Evolutionary conservation across 1,284 basidiomycete genomes (phyloP).

Genomic region (Ceratobasidium sp.): DNA sequence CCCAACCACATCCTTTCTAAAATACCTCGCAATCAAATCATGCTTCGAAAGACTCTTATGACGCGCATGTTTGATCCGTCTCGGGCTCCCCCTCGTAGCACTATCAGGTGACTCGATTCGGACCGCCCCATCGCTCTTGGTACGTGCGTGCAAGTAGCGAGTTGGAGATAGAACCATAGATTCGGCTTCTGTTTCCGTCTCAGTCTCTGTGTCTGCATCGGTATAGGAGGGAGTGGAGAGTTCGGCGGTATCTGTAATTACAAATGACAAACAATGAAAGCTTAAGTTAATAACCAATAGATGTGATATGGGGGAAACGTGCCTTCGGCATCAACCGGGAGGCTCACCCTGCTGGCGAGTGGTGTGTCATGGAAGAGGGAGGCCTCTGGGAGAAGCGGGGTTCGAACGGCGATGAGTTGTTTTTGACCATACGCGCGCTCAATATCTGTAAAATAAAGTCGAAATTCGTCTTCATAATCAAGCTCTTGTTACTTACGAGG

Average conservation of each 20-base stretch:
- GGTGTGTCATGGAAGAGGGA: background rate
- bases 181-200: slow-evolving; percentile 66
- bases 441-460: slow-evolving; percentile 72
- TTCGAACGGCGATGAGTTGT: slow-evolving; percentile 86
- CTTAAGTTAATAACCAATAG: no score
- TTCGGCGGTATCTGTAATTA: slow-evolving; percentile 49
- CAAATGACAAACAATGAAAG: background rate
- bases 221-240: slow-evolving; percentile 74
- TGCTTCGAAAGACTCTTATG: slow-evolving; percentile 73
- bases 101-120: slow-evolving; percentile 24
- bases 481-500: slow-evolving; percentile 94
- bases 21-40: slow-evolving; percentile 91
- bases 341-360: slow-evolving; percentile 45
- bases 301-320: background rate
- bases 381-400: slow-evolving; percentile 64
- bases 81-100: background rate
- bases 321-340: slow-evolving; percentile 38
- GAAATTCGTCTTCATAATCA: no score
- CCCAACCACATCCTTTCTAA: slow-evolving; percentile 88
- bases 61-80: background rate
- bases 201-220: slow-evolving; percentile 80
- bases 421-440: slow-evolving; percentile 90
- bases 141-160: background rate
- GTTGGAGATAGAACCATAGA: slow-evolving; percentile 1
- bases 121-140: slow-evolving; percentile 5